Evolutionary conservation across 1,284 basidiomycete genomes (phyloP).

Genomic region (Papiliotrema laurentii): DNA sequence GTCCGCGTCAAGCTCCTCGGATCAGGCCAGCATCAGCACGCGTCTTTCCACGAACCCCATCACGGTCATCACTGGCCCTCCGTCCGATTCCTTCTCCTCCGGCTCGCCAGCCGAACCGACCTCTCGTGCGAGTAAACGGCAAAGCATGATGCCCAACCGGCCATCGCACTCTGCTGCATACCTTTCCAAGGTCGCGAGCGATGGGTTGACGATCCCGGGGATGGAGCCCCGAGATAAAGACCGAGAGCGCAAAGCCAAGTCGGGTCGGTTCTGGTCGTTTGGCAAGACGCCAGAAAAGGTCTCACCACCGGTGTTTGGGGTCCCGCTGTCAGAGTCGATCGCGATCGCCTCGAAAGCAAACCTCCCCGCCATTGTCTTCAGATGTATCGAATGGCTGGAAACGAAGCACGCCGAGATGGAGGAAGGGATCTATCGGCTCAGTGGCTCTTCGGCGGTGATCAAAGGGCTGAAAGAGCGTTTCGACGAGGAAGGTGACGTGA

Average conservation of each 20-base stretch:
- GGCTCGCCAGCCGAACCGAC: conserved; percentile 17
- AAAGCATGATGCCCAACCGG: conserved; percentile 39
- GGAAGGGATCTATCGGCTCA: conserved; percentile 95
- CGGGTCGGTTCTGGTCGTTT: conserved; percentile 79
- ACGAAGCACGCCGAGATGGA: conserved; percentile 88
- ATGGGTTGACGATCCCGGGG: conserved; percentile 31
- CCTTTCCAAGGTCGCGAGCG: conserved; percentile 35
- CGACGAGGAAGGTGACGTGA: conserved; percentile 89
- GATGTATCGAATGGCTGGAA: conserved; percentile 86
- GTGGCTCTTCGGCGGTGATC: conserved; percentile 88
- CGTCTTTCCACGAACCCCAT: conserved; percentile 4
- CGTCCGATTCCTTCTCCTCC: conserved; percentile 6
- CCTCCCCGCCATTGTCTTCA: conserved; percentile 89
- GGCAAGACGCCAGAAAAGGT: conserved; percentile 49
- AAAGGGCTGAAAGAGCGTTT: conserved; percentile 90
- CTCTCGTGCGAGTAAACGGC: conserved; percentile 30
- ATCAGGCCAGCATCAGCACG: background rate
- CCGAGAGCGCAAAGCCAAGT: conserved; percentile 81
- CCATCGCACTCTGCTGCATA: conserved; percentile 35
- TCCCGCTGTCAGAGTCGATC: conserved; percentile 80
- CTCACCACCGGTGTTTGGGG: conserved; percentile 80
- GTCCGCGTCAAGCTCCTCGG: background rate
- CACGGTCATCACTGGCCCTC: conserved; percentile 15
- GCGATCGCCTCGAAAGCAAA: conserved; percentile 82
- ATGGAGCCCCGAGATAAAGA: conserved; percentile 48